phyloP scores from a whole-genome alignment of 1,284 basidiomycete genomes.

The Irpex sp. region DNA sequence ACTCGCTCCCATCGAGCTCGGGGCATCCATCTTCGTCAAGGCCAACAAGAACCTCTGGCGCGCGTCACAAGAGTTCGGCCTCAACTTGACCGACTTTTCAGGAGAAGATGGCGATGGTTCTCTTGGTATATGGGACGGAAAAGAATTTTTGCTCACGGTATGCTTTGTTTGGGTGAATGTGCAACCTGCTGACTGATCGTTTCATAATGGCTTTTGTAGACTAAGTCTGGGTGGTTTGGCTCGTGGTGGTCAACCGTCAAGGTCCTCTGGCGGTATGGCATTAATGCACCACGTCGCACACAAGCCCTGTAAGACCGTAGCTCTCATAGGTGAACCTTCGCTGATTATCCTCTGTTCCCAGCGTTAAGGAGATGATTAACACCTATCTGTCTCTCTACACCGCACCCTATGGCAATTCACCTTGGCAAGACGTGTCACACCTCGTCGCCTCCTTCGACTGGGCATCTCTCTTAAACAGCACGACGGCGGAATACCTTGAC shows the following conservation, averaged over 20 bases:
- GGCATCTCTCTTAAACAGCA: conserved; percentile 46
- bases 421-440: conserved; percentile 59
- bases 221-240: conserved; percentile 33
- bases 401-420: conserved; percentile 43
- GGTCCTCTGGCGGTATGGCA: conserved; percentile 80
- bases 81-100: conserved; percentile 54
- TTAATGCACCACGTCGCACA: conserved; percentile 58
- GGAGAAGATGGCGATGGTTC: conserved; percentile 39
- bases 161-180: neutral
- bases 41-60: conserved; percentile 83
- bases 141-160: conserved; percentile 56
- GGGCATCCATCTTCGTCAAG: conserved; percentile 85
- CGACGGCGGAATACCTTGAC: conserved; percentile 58
- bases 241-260: conserved; percentile 76
- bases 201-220: conserved; percentile 12
- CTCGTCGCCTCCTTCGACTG: conserved; percentile 57
- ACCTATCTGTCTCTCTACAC: conserved; percentile 61
- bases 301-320: conserved; percentile 46
- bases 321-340: too few relatives aligned
- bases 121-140: conserved; percentile 79
- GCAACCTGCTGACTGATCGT: neutral
- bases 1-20: conserved; percentile 72
- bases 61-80: conserved; percentile 77
- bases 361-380: conserved; percentile 56
- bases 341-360: conserved; percentile 21